Evolutionary conservation across 2,329 filamentous ascomycete species (phyloP).

Genomic region (Fusarium virguliforme): DNA sequence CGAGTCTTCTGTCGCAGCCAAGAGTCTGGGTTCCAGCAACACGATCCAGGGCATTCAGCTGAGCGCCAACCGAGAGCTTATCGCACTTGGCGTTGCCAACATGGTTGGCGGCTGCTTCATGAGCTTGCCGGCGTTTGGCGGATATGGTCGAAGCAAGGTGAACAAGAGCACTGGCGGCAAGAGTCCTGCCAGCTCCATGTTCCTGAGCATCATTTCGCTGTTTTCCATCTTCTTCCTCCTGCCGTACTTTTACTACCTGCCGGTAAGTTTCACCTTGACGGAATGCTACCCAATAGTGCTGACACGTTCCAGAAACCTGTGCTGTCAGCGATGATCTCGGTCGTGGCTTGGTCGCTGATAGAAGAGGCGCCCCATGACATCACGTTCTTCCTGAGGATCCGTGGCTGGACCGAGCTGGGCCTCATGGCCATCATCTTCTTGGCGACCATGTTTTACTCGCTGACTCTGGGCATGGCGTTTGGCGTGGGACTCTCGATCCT

Average conservation of each 20-base stretch:
- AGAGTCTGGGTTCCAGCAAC: slow-evolving; percentile 82
- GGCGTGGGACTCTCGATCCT: slow-evolving; percentile 93
- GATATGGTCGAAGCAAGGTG: slow-evolving; percentile 96
- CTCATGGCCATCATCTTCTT: slow-evolving; percentile 94
- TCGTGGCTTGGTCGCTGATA: slow-evolving; percentile 93
- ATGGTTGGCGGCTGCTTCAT: slow-evolving; percentile 93
- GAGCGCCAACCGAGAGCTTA: slow-evolving; percentile 92
- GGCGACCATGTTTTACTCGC: slow-evolving; percentile 94
- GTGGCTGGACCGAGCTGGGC: slow-evolving; percentile 86
- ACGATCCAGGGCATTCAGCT: slow-evolving; percentile 85
- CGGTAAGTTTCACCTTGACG: slow-evolving; percentile 71
- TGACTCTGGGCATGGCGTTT: slow-evolving; percentile 93
- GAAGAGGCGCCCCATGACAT: slow-evolving; percentile 97
- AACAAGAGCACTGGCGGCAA: slow-evolving; percentile 93
- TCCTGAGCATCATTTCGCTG: slow-evolving; percentile 87
- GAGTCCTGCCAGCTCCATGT: slow-evolving; percentile 93
- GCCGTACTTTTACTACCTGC: slow-evolving; percentile 94
- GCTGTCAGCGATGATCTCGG: slow-evolving; percentile 92
- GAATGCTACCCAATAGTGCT: slow-evolving; percentile 2
- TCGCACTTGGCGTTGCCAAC: slow-evolving; percentile 92
- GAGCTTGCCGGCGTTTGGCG: slow-evolving; percentile 93
- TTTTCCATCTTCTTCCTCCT: slow-evolving; percentile 86
- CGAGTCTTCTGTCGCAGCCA: slow-evolving; percentile 95
- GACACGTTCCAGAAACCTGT: slow-evolving; percentile 81
- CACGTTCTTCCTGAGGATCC: slow-evolving; percentile 87